Evolutionary conservation across 257 asterid genomes (phyloP), one percentile per base, ranked within the genome.

Genomic region (Primulina huaijiensis): DNA sequence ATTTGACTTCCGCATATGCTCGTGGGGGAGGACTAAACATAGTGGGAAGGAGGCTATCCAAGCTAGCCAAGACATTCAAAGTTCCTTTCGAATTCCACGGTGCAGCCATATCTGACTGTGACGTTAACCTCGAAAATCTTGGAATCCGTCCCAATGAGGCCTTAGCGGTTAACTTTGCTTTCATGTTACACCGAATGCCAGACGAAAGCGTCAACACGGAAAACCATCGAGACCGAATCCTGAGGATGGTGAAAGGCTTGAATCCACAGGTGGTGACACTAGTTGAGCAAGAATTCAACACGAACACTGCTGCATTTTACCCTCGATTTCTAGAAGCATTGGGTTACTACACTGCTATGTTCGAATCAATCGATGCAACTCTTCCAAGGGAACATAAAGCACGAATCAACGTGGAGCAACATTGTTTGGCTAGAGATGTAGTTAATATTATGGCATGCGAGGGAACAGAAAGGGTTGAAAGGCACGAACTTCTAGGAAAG

Each of bases 361-460:
- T 92, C 2, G 96, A 92, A 29, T 92, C 97, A 4, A 86, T 92
- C 11, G 96, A 92, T 30, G 89, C 76, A 31, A 81, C 92, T 6
- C 94, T 89, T 3, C 76, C 90, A 0, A 75, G 97, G 74, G 89
- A 76, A 0, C 89, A 83, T 78, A 87, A 79, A 78, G 93, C 83
- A 31, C 79, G 97, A 57, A 89, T 91, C 53, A 84, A 81, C 2
- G 91, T 89, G 1, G 97, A 91, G 88, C 95, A 89, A 80, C 93
- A 92, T 59, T 89, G 96, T 68, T 66, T 92, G 78, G 97, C 97
- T 0, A 82, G 84, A 62, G 97, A 92, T 19, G 80, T 87, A 5
- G 97, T 92, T 2, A 89, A 92, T 76, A 78, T 89, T 12, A 83
- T 92, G 69, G 97, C 96, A 0, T 92, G 97, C 19, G 95, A 92